Conservation (phyloP, 2,329 filamentous ascomycete genomes). For the Chrysosporium queenslandicum region DNA sequence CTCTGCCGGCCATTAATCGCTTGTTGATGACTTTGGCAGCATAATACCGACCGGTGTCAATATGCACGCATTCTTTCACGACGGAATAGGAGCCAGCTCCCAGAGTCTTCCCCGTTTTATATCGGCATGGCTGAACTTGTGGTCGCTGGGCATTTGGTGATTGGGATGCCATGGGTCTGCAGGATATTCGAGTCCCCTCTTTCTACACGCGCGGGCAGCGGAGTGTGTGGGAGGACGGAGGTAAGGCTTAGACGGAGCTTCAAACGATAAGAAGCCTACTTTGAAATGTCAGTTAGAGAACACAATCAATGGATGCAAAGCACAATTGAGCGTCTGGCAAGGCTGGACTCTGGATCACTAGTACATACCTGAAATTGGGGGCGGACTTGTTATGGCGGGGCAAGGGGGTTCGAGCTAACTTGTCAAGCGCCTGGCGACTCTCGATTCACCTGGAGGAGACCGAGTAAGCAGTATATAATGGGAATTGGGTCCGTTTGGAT, state of each 20-base stretch:
- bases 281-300: background rate
- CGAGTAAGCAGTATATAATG: no score
- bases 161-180: conserved; percentile 16
- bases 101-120: conserved; percentile 97
- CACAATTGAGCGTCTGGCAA: background rate
- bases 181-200: background rate
- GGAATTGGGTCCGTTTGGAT: no score
- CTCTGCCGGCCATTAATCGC: conserved; percentile 87
- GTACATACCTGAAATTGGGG: background rate
- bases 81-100: conserved; percentile 96
- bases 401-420: background rate
- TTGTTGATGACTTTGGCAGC: conserved; percentile 99
- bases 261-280: background rate
- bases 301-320: background rate
- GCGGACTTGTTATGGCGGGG: background rate
- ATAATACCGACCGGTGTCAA: conserved; percentile 95
- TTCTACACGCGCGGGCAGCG: background rate
- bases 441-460: no score
- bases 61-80: conserved; percentile 97
- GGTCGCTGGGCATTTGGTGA: conserved; percentile 32
- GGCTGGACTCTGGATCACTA: no score
- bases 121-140: conserved; percentile 86
- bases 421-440: no score
- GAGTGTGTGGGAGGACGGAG: background rate
- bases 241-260: background rate